phyloP scores from a whole-genome alignment of 2,329 filamentous ascomycete species.

The Aspergillus novoparasiticus region DNA sequence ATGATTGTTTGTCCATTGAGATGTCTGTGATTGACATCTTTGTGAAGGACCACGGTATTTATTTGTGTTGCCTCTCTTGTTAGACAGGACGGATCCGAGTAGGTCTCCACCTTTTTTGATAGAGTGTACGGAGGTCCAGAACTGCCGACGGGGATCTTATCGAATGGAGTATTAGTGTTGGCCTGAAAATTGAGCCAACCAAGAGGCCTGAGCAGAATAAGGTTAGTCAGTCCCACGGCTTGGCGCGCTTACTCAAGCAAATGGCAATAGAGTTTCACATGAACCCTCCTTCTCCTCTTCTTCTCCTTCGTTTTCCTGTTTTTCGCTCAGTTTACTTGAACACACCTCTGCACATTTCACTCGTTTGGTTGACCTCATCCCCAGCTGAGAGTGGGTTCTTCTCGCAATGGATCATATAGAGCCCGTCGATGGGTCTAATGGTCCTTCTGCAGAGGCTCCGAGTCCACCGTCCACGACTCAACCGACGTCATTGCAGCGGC shows the following conservation, averaged over 20 bases:
- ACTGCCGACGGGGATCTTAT: not conserved
- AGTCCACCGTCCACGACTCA: constrained; percentile 19
- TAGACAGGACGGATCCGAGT: too few relatives aligned
- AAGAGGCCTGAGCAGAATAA: not conserved
- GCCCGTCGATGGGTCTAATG: constrained; percentile 27
- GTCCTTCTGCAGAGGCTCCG: constrained; percentile 10
- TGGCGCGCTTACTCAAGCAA: not conserved
- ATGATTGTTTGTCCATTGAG: not conserved
- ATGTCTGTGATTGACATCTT: not conserved
- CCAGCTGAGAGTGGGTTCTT: not conserved
- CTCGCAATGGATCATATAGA: constrained; percentile 44
- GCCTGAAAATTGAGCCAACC: not conserved
- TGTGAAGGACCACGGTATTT: not conserved
- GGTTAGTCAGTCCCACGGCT: constrained; percentile 7
- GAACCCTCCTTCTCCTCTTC: not conserved
- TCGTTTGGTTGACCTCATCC: not conserved
- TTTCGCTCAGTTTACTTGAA: not conserved
- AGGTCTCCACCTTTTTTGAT: not conserved
- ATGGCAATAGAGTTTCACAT: not conserved
- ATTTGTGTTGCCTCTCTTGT: not conserved
- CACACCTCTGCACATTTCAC: not conserved
- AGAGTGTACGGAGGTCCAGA: not conserved
- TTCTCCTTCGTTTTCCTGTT: constrained; percentile 4
- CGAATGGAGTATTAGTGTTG: too few relatives aligned
- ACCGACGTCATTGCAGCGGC: constrained; percentile 23